Conservation (phyloP, 176 grass and related monocot species). For the Stipa capillata region DNA sequence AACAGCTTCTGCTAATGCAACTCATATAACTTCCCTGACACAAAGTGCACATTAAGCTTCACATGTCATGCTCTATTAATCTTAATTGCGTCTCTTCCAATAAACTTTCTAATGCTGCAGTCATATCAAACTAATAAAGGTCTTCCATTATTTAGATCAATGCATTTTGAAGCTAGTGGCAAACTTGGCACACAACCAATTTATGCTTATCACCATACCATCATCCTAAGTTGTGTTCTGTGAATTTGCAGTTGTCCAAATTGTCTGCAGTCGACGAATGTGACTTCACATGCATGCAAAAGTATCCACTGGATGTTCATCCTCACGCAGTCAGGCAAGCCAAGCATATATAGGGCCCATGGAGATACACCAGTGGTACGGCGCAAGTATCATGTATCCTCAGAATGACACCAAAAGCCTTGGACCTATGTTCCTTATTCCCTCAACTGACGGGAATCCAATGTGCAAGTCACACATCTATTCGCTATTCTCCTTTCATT, state of each 20-base stretch:
- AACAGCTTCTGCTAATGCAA: slow-evolving; percentile 13
- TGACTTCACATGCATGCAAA: slow-evolving; percentile 9
- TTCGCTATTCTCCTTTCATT: slow-evolving; percentile 13
- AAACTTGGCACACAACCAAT: not conserved
- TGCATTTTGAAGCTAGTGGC: not conserved
- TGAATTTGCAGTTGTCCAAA: not conserved
- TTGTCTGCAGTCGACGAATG: not conserved
- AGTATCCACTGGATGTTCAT: not conserved
- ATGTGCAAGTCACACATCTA: slow-evolving; percentile 18
- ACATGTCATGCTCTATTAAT: not conserved
- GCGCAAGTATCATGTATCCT: slow-evolving; percentile 3
- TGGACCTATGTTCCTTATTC: slow-evolving; percentile 8
- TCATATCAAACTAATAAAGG: not conserved
- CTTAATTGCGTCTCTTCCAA: not conserved
- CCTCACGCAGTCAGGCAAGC: not conserved
- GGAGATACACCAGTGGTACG: not conserved
- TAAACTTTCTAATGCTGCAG: not conserved
- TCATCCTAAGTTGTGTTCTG: not conserved
- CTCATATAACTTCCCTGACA: not conserved
- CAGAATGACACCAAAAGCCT: slow-evolving; percentile 16
- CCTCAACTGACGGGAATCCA: slow-evolving; percentile 12
- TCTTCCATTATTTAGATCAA: not conserved
- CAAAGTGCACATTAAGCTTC: not conserved
- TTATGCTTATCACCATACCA: not conserved
- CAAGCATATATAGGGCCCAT: not conserved